phyloP scores from a whole-genome alignment of 352 stramenopile species.

The Globisporangium takayamanum region DNA sequence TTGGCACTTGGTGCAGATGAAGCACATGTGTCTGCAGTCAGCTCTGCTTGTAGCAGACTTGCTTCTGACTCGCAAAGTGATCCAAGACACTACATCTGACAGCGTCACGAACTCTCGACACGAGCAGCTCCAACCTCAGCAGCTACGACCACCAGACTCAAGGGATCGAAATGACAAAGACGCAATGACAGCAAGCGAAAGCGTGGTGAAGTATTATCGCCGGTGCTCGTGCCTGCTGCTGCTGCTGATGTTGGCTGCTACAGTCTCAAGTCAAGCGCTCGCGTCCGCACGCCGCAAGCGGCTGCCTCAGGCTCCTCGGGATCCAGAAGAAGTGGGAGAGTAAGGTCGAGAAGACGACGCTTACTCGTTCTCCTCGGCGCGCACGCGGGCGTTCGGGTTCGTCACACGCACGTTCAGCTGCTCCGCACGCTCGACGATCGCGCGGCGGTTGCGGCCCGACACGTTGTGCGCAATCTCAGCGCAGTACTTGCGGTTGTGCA shows the following conservation, averaged over 20 bases:
- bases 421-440: constrained; percentile 97
- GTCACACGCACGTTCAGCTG: constrained; percentile 98
- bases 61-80: no score
- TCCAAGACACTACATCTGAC: no score
- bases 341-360: constrained; percentile 11
- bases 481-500: constrained; percentile 97
- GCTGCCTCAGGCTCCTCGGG: neutral
- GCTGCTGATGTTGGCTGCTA: constrained; percentile 8
- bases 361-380: constrained; percentile 95
- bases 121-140: neutral
- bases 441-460: constrained; percentile 93
- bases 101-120: no score
- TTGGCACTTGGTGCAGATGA: neutral
- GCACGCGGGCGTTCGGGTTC: constrained; percentile 96
- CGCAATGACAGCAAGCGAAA: constrained; percentile 16
- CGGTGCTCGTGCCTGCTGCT: constrained; percentile 13
- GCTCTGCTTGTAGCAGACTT: no score
- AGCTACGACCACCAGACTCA: constrained; percentile 2
- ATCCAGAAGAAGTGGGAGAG: constrained; percentile 17
- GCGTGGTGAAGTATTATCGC: constrained; percentile 28
- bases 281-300: no score
- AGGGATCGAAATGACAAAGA: constrained; percentile 3
- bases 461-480: constrained; percentile 98
- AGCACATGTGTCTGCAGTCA: neutral
- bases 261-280: constrained; percentile 12